phyloP scores from a whole-genome alignment of 139 green algal species.

The Auxenochlorella pyrenoidosa region DNA sequence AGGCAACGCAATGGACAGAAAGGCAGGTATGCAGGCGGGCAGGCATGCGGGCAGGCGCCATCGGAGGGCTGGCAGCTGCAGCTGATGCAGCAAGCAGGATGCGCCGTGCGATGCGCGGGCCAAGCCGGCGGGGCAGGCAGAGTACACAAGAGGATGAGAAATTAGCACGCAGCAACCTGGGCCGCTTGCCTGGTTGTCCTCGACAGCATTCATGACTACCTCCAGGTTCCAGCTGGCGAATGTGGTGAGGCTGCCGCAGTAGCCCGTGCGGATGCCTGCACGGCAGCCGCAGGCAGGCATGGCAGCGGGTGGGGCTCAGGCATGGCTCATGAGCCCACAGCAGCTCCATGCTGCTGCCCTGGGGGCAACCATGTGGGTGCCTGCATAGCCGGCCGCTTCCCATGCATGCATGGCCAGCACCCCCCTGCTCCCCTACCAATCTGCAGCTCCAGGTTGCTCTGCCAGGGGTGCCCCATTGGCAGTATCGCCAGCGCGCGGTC shows the following conservation, averaged over 20 bases:
- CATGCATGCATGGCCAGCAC: background rate
- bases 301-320: no score
- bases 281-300: no score
- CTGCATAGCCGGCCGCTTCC: background rate
- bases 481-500: slow-evolving; percentile 63
- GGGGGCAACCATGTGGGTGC: no score
- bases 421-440: slow-evolving; percentile 32
- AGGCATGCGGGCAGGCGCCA: background rate
- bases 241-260: slow-evolving; percentile 88
- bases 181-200: slow-evolving; percentile 6
- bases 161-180: background rate
- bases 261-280: slow-evolving; percentile 80
- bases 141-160: background rate
- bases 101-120: background rate
- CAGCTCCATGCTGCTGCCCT: no score
- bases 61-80: background rate
- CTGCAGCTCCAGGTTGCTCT: slow-evolving; percentile 65
- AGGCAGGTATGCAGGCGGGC: background rate
- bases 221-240: slow-evolving; percentile 85
- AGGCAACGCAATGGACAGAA: no score
- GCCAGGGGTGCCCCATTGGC: slow-evolving; percentile 53
- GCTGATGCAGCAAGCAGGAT: background rate
- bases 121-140: background rate
- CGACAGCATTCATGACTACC: slow-evolving; percentile 58
- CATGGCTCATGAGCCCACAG: no score